Evolutionary conservation across 108 stramenopile genomes (phyloP).

Genomic region (Cylindrotheca fusiformis): DNA sequence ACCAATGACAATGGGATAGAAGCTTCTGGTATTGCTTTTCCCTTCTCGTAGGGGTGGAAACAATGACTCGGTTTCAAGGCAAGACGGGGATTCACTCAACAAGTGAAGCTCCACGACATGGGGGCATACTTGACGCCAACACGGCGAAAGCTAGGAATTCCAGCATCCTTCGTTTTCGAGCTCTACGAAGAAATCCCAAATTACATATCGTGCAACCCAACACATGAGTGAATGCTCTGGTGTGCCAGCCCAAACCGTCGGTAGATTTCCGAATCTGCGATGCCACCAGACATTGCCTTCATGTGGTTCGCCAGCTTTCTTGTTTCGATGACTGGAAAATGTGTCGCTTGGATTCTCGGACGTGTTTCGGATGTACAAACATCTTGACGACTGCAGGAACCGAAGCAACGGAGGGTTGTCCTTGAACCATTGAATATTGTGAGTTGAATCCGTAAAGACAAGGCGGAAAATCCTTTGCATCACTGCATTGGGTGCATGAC

Average conservation of each 20-base stretch:
- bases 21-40: no score
- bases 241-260: slow-evolving; percentile 57
- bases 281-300: slow-evolving; percentile 44
- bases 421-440: slow-evolving; percentile 58
- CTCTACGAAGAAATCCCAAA: slow-evolving; percentile 53
- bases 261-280: slow-evolving; percentile 52
- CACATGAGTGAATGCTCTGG: slow-evolving; percentile 49
- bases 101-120: no score
- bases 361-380: slow-evolving; percentile 45
- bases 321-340: slow-evolving; percentile 27
- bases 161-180: slow-evolving; percentile 1
- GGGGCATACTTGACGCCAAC: no score
- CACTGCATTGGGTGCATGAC: slow-evolving; percentile 7
- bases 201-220: slow-evolving; percentile 33
- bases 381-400: slow-evolving; percentile 37
- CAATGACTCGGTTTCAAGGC: no score
- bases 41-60: no score
- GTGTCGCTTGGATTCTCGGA: slow-evolving; percentile 22
- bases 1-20: no score
- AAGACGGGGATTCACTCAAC: no score
- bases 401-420: slow-evolving; percentile 17
- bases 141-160: no score
- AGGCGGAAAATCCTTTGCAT: slow-evolving; percentile 29
- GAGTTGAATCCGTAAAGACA: slow-evolving; percentile 62
- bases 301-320: slow-evolving; percentile 16